A percentile compares a stretch with the other conserved stretches of the same genome.
These are phyloP conservation scores for Amaranthus hypochondriacus DNA, from an alignment of 148 eudicot genomes.

Conservation along the genomic window DNA sequence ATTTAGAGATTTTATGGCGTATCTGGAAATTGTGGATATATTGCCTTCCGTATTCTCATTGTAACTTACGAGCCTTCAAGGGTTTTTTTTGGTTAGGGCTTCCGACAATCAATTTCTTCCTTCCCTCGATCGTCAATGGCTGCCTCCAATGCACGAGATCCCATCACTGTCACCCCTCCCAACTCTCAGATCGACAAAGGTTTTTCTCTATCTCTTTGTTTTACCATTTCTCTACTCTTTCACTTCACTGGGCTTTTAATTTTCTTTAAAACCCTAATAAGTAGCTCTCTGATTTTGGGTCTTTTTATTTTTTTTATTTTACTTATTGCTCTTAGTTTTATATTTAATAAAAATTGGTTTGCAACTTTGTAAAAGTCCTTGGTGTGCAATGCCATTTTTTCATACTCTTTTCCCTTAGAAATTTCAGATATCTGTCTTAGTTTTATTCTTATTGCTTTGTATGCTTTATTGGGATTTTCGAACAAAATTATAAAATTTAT, in stretches of 20 bases:
- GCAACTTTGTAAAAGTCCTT: background rate
- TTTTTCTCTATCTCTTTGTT: conserved; percentile 6
- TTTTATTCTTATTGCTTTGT: no score
- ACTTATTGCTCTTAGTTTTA: background rate
- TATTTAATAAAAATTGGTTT: background rate
- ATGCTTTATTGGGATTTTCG: no score
- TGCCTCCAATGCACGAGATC: conserved; percentile 43
- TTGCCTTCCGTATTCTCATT: no score
- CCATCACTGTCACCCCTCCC: conserved; percentile 28
- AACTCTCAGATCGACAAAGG: conserved; percentile 60
- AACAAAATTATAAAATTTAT: no score
- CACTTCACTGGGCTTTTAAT: background rate
- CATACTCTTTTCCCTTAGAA: no score
- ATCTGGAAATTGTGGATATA: no score
- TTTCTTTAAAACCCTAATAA: no score
- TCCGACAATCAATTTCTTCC: background rate
- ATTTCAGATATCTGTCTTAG: no score
- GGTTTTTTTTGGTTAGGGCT: no score
- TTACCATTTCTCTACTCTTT: background rate
- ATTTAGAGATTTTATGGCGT: no score
- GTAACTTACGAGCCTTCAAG: no score
- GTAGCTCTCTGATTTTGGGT: background rate
- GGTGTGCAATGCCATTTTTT: conserved; percentile 14
- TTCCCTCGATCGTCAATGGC: conserved; percentile 59
- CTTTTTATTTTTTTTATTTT: background rate